A percentile compares a stretch with the other conserved stretches of the same genome.
Evolutionary conservation across 306 rosid genomes (phyloP).

Genomic region (Lotus japonicus): DNA sequence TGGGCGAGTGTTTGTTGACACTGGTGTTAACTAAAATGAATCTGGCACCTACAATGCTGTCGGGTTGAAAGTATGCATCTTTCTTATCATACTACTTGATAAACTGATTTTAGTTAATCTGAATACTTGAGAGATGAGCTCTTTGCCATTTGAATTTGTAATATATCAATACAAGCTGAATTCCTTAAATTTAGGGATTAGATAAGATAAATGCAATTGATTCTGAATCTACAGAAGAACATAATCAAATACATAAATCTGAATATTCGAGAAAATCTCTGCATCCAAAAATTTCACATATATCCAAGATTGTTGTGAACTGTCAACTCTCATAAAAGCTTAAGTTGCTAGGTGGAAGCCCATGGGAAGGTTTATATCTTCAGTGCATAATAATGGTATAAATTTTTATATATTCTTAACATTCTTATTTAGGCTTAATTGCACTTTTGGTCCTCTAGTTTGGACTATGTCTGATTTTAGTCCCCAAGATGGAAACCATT

Average conservation of each 20-base stretch:
- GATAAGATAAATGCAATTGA: too few relatives aligned
- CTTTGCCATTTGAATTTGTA: too few relatives aligned
- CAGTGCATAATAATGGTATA: background rate
- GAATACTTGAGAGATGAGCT: too few relatives aligned
- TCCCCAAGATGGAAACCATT: background rate
- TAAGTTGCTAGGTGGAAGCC: background rate
- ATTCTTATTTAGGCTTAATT: background rate
- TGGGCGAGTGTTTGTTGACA: background rate
- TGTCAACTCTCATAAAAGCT: background rate
- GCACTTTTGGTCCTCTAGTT: too few relatives aligned
- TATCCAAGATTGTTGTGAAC: background rate
- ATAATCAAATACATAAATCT: too few relatives aligned
- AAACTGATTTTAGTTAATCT: too few relatives aligned
- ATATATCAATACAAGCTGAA: too few relatives aligned
- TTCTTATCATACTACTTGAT: background rate
- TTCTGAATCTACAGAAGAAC: too few relatives aligned
- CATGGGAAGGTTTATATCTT: background rate
- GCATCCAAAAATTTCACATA: background rate
- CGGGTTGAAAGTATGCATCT: background rate
- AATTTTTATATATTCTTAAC: background rate
- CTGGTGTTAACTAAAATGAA: background rate
- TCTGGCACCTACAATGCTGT: background rate
- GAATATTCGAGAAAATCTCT: too few relatives aligned
- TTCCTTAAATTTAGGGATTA: too few relatives aligned
- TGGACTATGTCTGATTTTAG: too few relatives aligned